A percentile compares a stretch with the other conserved stretches of the same genome.
phyloP scores from a whole-genome alignment of 2,329 filamentous ascomycete genomes.

The Epichloe gansuensis region DNA sequence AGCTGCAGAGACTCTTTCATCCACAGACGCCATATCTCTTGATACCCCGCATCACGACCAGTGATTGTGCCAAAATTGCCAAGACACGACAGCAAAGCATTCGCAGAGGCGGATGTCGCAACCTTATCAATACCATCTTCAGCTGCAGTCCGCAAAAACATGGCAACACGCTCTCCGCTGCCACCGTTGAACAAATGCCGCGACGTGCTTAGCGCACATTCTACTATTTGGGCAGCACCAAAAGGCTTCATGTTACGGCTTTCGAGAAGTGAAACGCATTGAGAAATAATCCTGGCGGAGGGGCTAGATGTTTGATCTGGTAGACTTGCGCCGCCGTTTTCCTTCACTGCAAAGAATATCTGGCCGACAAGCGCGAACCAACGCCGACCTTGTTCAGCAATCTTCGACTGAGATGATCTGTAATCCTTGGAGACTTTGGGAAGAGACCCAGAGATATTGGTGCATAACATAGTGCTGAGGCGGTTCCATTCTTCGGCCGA shows the following conservation, averaged over 20 bases:
- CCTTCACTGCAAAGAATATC: conserved; percentile 24
- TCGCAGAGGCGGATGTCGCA: conserved; percentile 54
- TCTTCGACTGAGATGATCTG: conserved; percentile 53
- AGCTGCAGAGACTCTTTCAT: conserved; percentile 27
- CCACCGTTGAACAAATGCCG: conserved; percentile 28
- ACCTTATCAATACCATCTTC: conserved; percentile 43
- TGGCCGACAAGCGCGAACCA: conserved; percentile 49
- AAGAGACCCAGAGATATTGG: conserved; percentile 58
- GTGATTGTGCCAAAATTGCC: conserved; percentile 37
- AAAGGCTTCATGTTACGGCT: conserved; percentile 44
- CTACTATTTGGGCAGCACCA: conserved; percentile 37
- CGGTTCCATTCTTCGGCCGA: conserved; percentile 48
- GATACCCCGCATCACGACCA: conserved; percentile 24
- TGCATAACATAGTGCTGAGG: conserved; percentile 48
- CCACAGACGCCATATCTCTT: conserved; percentile 32
- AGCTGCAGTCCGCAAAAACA: conserved; percentile 37
- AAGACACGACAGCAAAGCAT: conserved; percentile 53
- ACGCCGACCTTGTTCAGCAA: conserved; percentile 53
- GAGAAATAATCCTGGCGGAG: conserved; percentile 18
- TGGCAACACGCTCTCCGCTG: conserved; percentile 23
- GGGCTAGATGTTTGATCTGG: conserved; percentile 19
- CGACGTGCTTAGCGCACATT: conserved; percentile 23
- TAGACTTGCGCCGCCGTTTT: conserved; percentile 6
- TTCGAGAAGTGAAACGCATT: conserved; percentile 30
- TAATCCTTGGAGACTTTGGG: conserved; percentile 75